These are phyloP conservation scores for Chrysanthemum lavandulifolium DNA, from an alignment of 129 eudicot genomes.

Conservation along the genomic window DNA sequence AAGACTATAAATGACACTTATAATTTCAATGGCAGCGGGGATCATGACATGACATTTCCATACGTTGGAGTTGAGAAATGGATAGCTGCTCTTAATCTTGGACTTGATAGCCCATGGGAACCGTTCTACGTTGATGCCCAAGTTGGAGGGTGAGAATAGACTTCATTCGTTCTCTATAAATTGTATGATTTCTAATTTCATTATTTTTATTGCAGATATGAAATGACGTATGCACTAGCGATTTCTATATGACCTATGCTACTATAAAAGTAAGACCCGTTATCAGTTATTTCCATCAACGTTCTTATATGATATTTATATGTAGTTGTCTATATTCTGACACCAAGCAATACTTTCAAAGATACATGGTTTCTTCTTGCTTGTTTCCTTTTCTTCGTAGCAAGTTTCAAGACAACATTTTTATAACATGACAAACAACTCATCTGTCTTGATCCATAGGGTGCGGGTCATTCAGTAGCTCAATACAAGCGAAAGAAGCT, in stretches of 20 bases:
- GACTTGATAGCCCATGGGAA: conserved; percentile 23
- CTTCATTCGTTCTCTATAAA: neutral
- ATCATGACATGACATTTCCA: conserved; percentile 33
- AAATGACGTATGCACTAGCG: conserved; percentile 19
- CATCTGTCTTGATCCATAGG: neutral
- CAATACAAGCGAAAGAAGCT: conserved; percentile 26
- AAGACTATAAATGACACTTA: neutral
- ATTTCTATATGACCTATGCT: conserved; percentile 28
- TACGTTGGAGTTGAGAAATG: conserved; percentile 27
- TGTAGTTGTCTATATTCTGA: neutral
- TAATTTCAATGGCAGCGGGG: conserved; percentile 17
- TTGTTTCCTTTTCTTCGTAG: neutral
- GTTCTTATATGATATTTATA: neutral
- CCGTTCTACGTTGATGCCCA: conserved; percentile 35
- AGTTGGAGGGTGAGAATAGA: conserved; percentile 35
- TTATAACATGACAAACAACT: neutral
- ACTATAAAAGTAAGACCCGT: conserved; percentile 28
- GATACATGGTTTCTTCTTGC: neutral
- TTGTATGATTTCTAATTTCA: neutral
- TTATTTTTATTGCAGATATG: neutral
- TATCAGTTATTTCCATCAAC: neutral
- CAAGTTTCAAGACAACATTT: neutral
- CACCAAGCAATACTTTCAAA: neutral
- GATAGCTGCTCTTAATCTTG: conserved; percentile 24
- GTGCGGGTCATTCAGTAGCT: conserved; percentile 29